Conservation (phyloP, 2,329 filamentous ascomycete species). For the Pseudogymnoascus sp. region DNA sequence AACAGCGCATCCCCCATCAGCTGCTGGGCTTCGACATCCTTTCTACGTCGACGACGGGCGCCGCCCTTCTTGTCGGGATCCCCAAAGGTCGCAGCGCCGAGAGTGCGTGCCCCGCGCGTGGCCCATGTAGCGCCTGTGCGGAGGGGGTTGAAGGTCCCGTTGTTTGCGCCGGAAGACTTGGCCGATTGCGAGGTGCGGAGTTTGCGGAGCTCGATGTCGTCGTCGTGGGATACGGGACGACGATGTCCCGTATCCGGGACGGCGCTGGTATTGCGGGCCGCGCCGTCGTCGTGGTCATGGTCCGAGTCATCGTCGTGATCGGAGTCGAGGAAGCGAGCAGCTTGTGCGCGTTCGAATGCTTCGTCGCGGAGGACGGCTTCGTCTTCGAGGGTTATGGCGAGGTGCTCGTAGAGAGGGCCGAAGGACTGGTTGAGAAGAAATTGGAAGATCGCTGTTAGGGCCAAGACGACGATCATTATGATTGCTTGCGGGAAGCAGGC, state of each 20-base stretch:
- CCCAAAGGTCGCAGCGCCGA: neutral
- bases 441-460: constrained; percentile 71
- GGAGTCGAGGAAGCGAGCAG: constrained; percentile 55
- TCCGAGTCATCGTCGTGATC: constrained; percentile 34
- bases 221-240: neutral
- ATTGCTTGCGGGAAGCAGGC: constrained; percentile 69
- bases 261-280: neutral
- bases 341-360: constrained; percentile 74
- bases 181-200: constrained; percentile 13
- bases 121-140: neutral
- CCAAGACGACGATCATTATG: constrained; percentile 67
- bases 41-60: constrained; percentile 17
- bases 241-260: neutral
- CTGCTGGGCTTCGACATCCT: constrained; percentile 66
- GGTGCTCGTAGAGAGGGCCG: constrained; percentile 72
- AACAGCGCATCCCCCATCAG: constrained; percentile 66
- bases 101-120: constrained; percentile 18
- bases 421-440: constrained; percentile 74
- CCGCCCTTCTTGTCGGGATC: neutral
- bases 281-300: neutral
- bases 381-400: constrained; percentile 92
- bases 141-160: constrained; percentile 24
- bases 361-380: constrained; percentile 87
- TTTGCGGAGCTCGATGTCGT: constrained; percentile 6
- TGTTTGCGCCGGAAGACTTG: neutral